A percentile compares a stretch with the other conserved stretches of the same genome.
Evolutionary conservation across 345 rosid species (phyloP).

Genomic region (Laguncularia racemosa): DNA sequence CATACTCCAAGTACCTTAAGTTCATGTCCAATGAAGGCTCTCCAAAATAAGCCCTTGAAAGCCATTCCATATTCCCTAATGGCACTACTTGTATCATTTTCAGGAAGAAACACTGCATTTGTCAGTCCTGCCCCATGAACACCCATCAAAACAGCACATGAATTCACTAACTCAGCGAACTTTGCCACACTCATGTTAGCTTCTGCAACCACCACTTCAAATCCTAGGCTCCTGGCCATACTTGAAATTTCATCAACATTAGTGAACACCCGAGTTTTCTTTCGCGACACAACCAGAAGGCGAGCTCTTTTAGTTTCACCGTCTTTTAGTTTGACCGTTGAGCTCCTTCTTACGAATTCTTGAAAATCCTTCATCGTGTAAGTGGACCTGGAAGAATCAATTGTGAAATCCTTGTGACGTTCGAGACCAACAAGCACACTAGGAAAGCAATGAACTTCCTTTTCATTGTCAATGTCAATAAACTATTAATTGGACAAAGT

Average conservation of each 20-base stretch:
- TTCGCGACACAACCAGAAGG: neutral
- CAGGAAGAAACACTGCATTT: neutral
- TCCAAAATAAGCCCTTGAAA: neutral
- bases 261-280: neutral
- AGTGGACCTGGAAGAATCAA: constrained; percentile 25
- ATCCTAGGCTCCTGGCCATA: neutral
- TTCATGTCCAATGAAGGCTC: neutral
- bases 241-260: neutral
- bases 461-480: constrained; percentile 32
- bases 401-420: constrained; percentile 40
- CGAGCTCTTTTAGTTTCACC: neutral
- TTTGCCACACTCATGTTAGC: neutral
- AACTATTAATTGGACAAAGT: constrained; percentile 36
- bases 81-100: constrained; percentile 3
- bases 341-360: constrained; percentile 8
- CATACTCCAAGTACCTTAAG: neutral
- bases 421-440: constrained; percentile 38
- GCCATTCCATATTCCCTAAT: constrained; percentile 6
- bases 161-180: neutral
- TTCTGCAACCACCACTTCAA: neutral
- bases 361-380: constrained; percentile 33
- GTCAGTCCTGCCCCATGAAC: constrained; percentile 1
- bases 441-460: constrained; percentile 40
- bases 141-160: constrained; percentile 6
- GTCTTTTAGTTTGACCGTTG: no score